Conservation (phyloP, 768 basidiomycete species). For the Astraeus odoratus region DNA sequence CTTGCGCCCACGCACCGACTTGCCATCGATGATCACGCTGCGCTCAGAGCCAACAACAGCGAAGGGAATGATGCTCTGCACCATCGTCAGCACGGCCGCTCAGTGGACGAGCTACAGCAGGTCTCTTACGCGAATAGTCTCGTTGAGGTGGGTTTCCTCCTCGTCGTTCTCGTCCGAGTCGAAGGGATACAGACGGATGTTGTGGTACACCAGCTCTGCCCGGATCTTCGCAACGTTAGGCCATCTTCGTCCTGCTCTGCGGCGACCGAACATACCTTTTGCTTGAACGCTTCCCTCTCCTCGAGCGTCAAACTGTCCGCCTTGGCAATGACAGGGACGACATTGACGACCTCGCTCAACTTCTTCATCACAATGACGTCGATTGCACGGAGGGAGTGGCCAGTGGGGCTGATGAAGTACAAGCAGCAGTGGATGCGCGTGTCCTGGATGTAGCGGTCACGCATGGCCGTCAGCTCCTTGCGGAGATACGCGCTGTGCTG, state of each 20-base stretch:
- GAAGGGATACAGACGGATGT: conserved; percentile 93
- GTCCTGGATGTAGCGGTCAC: conserved; percentile 97
- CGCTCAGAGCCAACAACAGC: conserved; percentile 97
- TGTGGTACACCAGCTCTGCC: conserved; percentile 84
- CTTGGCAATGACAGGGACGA: conserved; percentile 99
- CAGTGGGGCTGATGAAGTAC: conserved; percentile 99
- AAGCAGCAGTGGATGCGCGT: conserved; percentile 97
- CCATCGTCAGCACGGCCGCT: background rate
- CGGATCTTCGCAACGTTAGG: conserved; percentile 61
- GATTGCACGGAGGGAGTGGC: conserved; percentile 91
- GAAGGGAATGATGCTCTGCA: conserved; percentile 89
- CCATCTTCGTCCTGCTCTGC: background rate
- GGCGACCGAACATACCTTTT: conserved; percentile 48
- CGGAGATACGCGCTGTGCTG: conserved; percentile 98
- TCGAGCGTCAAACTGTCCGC: conserved; percentile 90
- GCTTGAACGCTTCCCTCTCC: conserved; percentile 90
- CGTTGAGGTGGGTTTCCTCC: conserved; percentile 87
- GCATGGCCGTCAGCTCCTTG: conserved; percentile 98
- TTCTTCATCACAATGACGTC: conserved; percentile 99
- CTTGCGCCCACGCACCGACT: conserved; percentile 91
- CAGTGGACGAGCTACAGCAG: background rate
- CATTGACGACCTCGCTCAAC: conserved; percentile 96
- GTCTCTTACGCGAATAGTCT: conserved; percentile 70
- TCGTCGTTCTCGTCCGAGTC: conserved; percentile 94
- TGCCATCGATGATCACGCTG: conserved; percentile 92